Evolutionary conservation across 1,284 basidiomycete species (phyloP).

Genomic region (Ganoderma boninense): DNA sequence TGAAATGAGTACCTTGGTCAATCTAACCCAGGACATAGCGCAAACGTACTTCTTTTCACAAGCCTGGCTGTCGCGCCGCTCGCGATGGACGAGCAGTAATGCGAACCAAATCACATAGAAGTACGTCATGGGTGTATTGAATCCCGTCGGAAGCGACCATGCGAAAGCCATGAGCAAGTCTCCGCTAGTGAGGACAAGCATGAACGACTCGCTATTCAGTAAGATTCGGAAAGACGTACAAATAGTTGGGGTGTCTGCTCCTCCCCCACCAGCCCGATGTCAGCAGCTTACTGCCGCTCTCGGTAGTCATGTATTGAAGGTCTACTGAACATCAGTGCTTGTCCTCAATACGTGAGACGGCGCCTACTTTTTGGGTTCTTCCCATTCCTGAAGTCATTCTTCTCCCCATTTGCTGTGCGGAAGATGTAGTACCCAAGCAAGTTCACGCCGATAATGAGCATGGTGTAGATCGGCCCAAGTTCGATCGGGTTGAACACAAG

Average conservation of each 20-base stretch:
- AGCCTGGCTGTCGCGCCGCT: slow-evolving; percentile 91
- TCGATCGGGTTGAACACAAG: slow-evolving; percentile 89
- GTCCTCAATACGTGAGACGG: not conserved
- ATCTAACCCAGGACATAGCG: not conserved
- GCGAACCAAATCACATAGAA: slow-evolving; percentile 94
- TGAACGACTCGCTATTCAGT: not conserved
- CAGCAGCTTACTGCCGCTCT: slow-evolving; percentile 89
- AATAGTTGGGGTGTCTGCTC: slow-evolving; percentile 93
- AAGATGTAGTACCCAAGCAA: slow-evolving; percentile 92
- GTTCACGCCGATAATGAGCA: slow-evolving; percentile 75
- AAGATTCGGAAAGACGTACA: slow-evolving; percentile 56
- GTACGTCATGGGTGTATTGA: slow-evolving; percentile 93
- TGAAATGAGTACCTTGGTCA: not conserved
- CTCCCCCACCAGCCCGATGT: slow-evolving; percentile 98
- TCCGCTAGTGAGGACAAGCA: not conserved
- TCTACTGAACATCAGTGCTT: slow-evolving; percentile 50
- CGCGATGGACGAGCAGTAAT: slow-evolving; percentile 92
- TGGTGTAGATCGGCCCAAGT: slow-evolving; percentile 73
- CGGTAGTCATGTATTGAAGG: slow-evolving; percentile 85
- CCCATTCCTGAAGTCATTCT: slow-evolving; percentile 76
- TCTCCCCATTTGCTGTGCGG: slow-evolving; percentile 89
- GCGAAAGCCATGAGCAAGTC: not conserved
- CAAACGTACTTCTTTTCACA: slow-evolving; percentile 81
- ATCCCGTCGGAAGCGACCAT: slow-evolving; percentile 95
- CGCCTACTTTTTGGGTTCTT: slow-evolving; percentile 8